phyloP scores from a whole-genome alignment of 2,329 filamentous ascomycete species.

The Alternaria tenuissima region DNA sequence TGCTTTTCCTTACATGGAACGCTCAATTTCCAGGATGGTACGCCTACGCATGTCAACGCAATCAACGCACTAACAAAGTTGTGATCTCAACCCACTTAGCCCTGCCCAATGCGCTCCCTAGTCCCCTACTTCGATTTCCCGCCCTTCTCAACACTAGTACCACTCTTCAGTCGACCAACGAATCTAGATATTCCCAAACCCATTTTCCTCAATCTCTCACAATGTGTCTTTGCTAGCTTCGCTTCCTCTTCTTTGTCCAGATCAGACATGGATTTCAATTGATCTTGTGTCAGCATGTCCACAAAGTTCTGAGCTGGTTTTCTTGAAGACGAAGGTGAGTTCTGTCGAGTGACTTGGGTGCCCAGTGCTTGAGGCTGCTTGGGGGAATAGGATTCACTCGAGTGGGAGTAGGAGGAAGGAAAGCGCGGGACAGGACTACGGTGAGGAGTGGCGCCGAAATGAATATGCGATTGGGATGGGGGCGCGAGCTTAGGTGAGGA shows the following conservation, averaged over 20 bases:
- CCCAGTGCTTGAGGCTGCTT: neutral
- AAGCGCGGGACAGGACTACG: neutral
- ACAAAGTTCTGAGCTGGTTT: neutral
- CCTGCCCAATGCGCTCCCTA: neutral
- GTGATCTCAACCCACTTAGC: neutral
- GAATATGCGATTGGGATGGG: neutral
- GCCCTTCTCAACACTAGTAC: neutral
- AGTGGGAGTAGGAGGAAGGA: neutral
- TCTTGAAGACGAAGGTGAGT: neutral
- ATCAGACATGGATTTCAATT: constrained; percentile 18
- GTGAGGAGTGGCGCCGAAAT: constrained; percentile 1
- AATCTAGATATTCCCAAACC: neutral
- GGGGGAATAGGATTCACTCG: neutral
- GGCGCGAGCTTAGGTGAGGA: neutral
- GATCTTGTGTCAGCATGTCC: constrained; percentile 1
- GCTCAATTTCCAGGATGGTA: neutral
- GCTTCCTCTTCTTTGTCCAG: constrained; percentile 18
- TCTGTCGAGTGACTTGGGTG: neutral
- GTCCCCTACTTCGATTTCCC: neutral
- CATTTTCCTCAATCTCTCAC: constrained; percentile 5
- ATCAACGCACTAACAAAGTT: neutral
- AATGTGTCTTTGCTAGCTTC: constrained; percentile 1
- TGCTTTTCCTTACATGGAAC: neutral
- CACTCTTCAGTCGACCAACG: neutral
- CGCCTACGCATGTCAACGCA: neutral